Evolutionary conservation across 2,329 filamentous ascomycete species (phyloP).

Genomic region (Fusarium xylarioides): DNA sequence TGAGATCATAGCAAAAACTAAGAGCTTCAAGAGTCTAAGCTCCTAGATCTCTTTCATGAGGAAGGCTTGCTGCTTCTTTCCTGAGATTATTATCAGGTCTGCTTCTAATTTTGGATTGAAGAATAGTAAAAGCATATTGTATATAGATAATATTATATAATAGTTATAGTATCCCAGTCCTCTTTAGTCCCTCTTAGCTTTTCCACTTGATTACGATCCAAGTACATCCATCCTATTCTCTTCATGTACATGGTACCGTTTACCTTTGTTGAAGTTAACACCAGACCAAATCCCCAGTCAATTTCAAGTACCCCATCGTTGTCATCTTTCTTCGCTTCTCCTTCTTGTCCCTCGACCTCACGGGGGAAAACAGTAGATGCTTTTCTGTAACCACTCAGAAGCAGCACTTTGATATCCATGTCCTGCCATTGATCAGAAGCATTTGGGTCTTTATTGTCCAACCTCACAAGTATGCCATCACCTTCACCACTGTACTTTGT

Average conservation of each 20-base stretch:
- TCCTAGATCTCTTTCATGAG: background rate
- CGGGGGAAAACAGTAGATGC: accelerated
- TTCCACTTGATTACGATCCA: accelerated
- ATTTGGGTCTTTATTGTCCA: accelerated
- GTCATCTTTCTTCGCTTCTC: accelerated
- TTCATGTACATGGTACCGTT: accelerated
- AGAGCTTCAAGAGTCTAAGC: background rate
- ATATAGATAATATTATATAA: background rate
- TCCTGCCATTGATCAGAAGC: background rate
- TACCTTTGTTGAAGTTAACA: accelerated
- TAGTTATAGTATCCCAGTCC: background rate
- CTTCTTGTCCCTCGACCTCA: background rate
- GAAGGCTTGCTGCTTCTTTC: background rate
- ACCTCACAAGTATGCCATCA: accelerated
- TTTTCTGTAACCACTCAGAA: accelerated
- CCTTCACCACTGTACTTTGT: accelerated
- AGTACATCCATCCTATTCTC: background rate
- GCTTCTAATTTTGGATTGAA: background rate
- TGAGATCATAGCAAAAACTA: background rate
- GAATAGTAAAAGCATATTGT: background rate
- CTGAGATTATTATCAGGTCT: background rate
- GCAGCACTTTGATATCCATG: background rate
- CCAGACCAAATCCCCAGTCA: background rate
- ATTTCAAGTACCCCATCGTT: accelerated
- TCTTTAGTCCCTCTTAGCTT: accelerated